Conservation (phyloP, 495 filamentous ascomycete species). For the Talaromyces nanjingensis region DNA sequence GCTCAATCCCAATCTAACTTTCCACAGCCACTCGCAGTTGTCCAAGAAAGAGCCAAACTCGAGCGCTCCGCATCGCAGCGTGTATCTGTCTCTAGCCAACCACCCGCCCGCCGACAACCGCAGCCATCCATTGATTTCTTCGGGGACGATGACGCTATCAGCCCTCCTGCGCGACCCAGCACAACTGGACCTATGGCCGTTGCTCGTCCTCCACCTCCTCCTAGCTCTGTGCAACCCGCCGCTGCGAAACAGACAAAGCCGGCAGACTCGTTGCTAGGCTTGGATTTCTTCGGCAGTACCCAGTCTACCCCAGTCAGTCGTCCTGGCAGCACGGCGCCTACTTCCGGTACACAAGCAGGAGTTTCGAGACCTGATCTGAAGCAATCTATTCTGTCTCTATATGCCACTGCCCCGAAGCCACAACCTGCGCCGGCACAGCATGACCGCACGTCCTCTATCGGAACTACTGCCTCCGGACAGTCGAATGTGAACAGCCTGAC, state of each 20-base stretch:
- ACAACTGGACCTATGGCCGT: slow-evolving; percentile 55
- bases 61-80: slow-evolving; percentile 50
- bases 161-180: slow-evolving; percentile 56
- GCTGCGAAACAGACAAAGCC: slow-evolving; percentile 59
- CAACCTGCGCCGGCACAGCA: slow-evolving; percentile 50
- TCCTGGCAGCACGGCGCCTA: slow-evolving; percentile 64
- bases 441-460: slow-evolving; percentile 58
- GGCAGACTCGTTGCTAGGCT: slow-evolving; percentile 78
- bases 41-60: slow-evolving; percentile 65
- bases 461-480: slow-evolving; percentile 56
- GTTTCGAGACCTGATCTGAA: slow-evolving; percentile 90
- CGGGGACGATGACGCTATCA: slow-evolving; percentile 47
- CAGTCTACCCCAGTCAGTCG: slow-evolving; percentile 56
- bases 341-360: slow-evolving; percentile 43
- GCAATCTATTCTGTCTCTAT: slow-evolving; percentile 92
- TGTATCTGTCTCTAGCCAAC: slow-evolving; percentile 30
- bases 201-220: slow-evolving; percentile 52
- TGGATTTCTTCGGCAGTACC: slow-evolving; percentile 83
- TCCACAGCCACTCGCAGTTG: slow-evolving; percentile 58
- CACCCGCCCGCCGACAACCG: slow-evolving; percentile 33
- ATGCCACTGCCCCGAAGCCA: slow-evolving; percentile 72
- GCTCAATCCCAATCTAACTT: slow-evolving; percentile 17
- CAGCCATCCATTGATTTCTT: slow-evolving; percentile 54
- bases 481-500: slow-evolving; percentile 66
- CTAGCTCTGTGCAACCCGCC: slow-evolving; percentile 54